These are phyloP conservation scores for Pseudonitzschia multiseries DNA, from an alignment of 108 stramenopile species.

Conservation along the genomic window DNA sequence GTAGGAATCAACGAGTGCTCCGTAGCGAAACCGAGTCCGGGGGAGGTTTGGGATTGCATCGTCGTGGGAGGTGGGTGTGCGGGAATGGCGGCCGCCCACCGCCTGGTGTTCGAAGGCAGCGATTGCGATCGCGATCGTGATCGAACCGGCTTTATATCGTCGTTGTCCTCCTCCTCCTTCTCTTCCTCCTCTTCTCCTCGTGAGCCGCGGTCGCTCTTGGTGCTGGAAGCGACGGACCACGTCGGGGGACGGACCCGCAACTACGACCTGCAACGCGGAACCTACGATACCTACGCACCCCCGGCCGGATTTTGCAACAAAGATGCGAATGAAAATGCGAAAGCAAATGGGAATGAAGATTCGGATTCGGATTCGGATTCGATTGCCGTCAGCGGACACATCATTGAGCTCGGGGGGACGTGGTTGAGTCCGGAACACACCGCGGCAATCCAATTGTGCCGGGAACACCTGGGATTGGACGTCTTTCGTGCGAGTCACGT, in stretches of 20 bases:
- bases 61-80: constrained; percentile 14
- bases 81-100: constrained; percentile 21
- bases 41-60: neutral
- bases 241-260: constrained; percentile 19
- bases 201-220: neutral
- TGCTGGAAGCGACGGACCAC: constrained; percentile 8
- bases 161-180: too few species aligned
- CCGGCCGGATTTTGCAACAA: too few species aligned
- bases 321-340: too few species aligned
- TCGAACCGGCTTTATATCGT: too few species aligned
- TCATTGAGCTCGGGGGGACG: constrained; percentile 15
- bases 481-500: neutral
- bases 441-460: constrained; percentile 7
- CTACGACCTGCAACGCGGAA: neutral
- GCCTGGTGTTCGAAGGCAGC: neutral
- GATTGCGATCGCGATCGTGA: too few species aligned
- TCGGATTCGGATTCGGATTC: too few species aligned
- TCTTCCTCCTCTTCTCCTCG: too few species aligned
- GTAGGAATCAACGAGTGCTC: too few species aligned
- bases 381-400: neutral
- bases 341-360: too few species aligned
- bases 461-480: constrained; percentile 4
- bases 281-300: neutral
- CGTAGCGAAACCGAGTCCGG: too few species aligned
- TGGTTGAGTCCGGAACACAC: constrained; percentile 17